phyloP scores from a whole-genome alignment of 2,329 filamentous ascomycete genomes.

The Aphanocladium album region DNA sequence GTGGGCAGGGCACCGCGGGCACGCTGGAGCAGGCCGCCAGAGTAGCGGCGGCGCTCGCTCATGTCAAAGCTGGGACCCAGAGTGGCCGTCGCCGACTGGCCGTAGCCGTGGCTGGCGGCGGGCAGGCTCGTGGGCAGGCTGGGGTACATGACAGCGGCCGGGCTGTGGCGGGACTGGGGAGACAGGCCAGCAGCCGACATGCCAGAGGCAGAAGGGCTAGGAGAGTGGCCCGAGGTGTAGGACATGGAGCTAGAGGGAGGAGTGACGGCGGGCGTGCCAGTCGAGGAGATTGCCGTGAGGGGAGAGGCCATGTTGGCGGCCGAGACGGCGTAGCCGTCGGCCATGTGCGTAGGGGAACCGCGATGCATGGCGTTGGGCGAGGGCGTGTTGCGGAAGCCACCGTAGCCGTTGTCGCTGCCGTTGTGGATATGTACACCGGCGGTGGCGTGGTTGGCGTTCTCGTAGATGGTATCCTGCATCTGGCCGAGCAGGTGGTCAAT shows the following conservation, averaged over 20 bases:
- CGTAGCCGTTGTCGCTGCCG: conserved; percentile 54
- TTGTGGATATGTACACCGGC: conserved; percentile 73
- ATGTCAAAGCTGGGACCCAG: conserved; percentile 63
- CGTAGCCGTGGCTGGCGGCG: conserved; percentile 64
- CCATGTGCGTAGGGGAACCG: conserved; percentile 27
- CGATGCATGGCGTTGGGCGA: conserved; percentile 43
- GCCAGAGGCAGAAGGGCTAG: conserved; percentile 63
- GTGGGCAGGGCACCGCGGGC: conserved; percentile 40
- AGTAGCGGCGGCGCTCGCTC: conserved; percentile 60
- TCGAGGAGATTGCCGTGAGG: conserved; percentile 52
- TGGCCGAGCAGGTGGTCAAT: conserved; percentile 94
- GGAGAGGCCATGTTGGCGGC: conserved; percentile 58
- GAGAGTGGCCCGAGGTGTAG: conserved; percentile 73
- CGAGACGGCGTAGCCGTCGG: conserved; percentile 36
- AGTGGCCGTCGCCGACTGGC: conserved; percentile 64
- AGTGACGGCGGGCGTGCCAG: conserved; percentile 70
- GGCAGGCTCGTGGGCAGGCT: conserved; percentile 53
- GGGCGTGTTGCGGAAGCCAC: conserved; percentile 54
- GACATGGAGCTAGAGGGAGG: conserved; percentile 71
- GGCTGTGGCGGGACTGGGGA: conserved; percentile 58
- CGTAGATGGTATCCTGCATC: conserved; percentile 93
- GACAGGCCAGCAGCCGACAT: conserved; percentile 49
- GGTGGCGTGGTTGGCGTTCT: conserved; percentile 78
- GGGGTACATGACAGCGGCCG: conserved; percentile 65
- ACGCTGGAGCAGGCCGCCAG: conserved; percentile 62